These are phyloP conservation scores for Anisodus tanguticus DNA, from an alignment of 257 asterid genomes.

Conservation along the genomic window DNA sequence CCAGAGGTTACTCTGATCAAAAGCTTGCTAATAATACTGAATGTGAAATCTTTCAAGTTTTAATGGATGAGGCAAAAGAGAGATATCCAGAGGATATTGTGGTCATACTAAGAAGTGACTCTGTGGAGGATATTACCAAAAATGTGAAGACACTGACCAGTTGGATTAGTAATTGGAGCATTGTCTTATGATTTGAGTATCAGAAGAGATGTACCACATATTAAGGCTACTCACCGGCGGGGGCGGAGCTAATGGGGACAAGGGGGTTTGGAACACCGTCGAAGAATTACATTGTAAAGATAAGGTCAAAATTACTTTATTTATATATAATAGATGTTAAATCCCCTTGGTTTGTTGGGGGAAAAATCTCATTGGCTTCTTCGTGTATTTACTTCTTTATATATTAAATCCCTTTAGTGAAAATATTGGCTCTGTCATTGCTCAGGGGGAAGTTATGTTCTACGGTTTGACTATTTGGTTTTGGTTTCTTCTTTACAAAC, in stretches of 20 bases:
- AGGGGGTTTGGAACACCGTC: neutral
- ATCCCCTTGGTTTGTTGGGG: no score
- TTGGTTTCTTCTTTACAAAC: neutral
- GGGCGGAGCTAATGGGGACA: neutral
- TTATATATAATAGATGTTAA: neutral
- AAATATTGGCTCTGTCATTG: no score
- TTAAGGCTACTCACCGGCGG: neutral
- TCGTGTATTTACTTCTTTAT: neutral
- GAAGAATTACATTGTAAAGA: no score
- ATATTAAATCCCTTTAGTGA: neutral
- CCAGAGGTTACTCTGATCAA: slow-evolving; percentile 13
- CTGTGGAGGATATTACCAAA: slow-evolving; percentile 7
- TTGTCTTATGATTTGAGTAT: neutral
- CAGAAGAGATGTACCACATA: neutral
- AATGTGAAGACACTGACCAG: slow-evolving; percentile 17
- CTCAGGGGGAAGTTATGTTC: neutral
- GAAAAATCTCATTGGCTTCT: no score
- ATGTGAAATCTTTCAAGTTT: slow-evolving; percentile 14
- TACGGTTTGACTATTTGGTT: neutral
- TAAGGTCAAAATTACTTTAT: neutral
- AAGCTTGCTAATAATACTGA: slow-evolving; percentile 10
- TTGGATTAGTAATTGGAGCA: slow-evolving; percentile 23
- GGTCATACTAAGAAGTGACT: neutral
- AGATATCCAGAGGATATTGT: slow-evolving; percentile 28
- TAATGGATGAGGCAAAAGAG: slow-evolving; percentile 11